A percentile compares a stretch with the other conserved stretches of the same genome.
Conservation (phyloP, 306 rosid species). For the Rosa persica region DNA sequence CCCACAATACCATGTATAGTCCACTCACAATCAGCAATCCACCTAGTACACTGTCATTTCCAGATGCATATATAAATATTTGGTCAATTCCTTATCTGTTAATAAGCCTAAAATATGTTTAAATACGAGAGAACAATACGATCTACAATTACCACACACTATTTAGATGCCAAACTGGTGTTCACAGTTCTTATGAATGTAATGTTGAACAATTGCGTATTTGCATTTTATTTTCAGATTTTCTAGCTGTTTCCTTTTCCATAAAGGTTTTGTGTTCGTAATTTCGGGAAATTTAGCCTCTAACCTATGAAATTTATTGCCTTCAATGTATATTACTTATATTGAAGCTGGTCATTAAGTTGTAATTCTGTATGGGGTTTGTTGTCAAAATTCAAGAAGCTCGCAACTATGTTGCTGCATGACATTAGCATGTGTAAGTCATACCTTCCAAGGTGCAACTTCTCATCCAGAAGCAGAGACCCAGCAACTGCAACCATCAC, state of each 20-base stretch:
- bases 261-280: neutral
- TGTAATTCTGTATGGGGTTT: neutral
- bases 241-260: neutral
- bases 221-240: neutral
- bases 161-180: neutral
- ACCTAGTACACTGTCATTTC: neutral
- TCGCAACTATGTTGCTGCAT: slow-evolving; percentile 22
- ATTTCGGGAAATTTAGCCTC: too few species aligned
- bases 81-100: neutral
- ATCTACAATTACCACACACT: too few species aligned
- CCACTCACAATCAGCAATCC: slow-evolving; percentile 10
- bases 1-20: slow-evolving; percentile 11
- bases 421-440: neutral
- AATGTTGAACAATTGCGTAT: neutral
- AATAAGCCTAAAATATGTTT: neutral
- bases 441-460: slow-evolving; percentile 36
- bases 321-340: neutral
- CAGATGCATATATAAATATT: neutral
- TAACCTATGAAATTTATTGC: neutral
- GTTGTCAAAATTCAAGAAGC: neutral
- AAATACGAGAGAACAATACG: neutral
- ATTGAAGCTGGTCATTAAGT: neutral
- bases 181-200: neutral
- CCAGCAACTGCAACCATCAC: slow-evolving; percentile 34
- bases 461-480: slow-evolving; percentile 38